Evolutionary conservation across 306 rosid species (phyloP), one percentile per base, ranked within the genome.

Genomic region (Urtica urens): DNA sequence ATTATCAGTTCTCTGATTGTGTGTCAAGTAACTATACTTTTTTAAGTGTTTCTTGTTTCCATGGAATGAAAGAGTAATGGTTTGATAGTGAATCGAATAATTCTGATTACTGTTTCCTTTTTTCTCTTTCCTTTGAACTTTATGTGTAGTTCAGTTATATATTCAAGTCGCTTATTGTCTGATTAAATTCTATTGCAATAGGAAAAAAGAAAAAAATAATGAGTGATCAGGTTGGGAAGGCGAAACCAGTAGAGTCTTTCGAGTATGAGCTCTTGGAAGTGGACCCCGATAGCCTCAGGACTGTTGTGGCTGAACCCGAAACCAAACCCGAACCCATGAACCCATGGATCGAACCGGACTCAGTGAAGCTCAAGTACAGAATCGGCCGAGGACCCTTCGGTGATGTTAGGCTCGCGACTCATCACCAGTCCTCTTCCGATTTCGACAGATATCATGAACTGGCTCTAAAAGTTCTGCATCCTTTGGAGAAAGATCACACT

Each of bases 381-480:
- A 82, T 86, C 53, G 93, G 93, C n/a, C 68, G 88, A 38, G 96
- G 96, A 1, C 70, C 80, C 30, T 81, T 78, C 21, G 96, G 93
- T 38, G 96, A 86, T 58, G 83, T 86, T 51, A 81, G 93, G 88
- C 43, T 86, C 31, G 96, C 93, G 9, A 86, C 96, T 28, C 77
- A 33, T 62, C 96, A 86, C 72, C 96, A 70, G 60, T 86, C 93
- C 29, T 80, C 81, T 18, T 68, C 65, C 45, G 96, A 86, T 65
- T 82, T 74, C 29, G 93, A 81, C 21, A 76, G 76, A 64, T 58
- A 53, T 63, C 93, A 86, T 68, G 96, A 86, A 70, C 77, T 86
- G 63, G 93, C 96, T 59, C 78, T 71, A 44, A 86, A 86, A 75
- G 74, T 81, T 68, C 65, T 86, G 45, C 63, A 62, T 49, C 70